Evolutionary conservation across 768 basidiomycete genomes (phyloP), one percentile per base, ranked within the genome.

Genomic region (Exidia glandulosa): DNA sequence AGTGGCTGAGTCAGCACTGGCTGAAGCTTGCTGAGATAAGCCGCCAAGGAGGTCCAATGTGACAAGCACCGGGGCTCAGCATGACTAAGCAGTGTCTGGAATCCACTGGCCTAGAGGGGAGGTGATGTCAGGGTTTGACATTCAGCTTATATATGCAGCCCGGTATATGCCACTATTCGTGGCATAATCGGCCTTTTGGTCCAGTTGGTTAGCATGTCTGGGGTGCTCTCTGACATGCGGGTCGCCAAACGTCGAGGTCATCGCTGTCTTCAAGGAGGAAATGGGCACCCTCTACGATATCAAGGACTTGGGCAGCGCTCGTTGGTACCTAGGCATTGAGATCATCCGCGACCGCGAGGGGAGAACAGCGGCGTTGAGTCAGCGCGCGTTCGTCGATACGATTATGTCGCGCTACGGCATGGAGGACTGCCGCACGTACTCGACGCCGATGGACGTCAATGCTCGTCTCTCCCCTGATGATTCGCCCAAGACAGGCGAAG

Each of bases 401-500:
- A 56, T 66, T 30, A 36, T 71, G 9, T 14, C 61, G 19, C 6
- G 56, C 2, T 64, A 59, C 59, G 50, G 54, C 25, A 27, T 66
- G 19, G 27, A 47, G 2, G 58, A 63, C 36, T 59, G 45, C 0
- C 50, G 61, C 5, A 36, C 60, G 0, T 55, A 63, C 0, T 47
- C 52, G 3, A 65, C 60, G 0, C 69, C 68, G 1, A 54, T 70
- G 14, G 67, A 65, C 16, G 45, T 61, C 2, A 19, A 66, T 36
- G 32, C 36, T 2, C 37, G 54, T 1, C 62, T 65, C 12, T 19
- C 32, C 23, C n/a, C 32, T 12, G 19, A 27, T 3, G 56, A 64
- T n/a, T 61, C 48, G 25, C 62, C 60, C 16, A n/a, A 27, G 5
- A 62, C 61, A 25, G 33, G 33, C 4, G 30, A 27, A 6, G 45